Evolutionary conservation across 805 yeast genomes (phyloP), one percentile per base, ranked within the genome.

Genomic region (Hanseniaspora thailandica): DNA sequence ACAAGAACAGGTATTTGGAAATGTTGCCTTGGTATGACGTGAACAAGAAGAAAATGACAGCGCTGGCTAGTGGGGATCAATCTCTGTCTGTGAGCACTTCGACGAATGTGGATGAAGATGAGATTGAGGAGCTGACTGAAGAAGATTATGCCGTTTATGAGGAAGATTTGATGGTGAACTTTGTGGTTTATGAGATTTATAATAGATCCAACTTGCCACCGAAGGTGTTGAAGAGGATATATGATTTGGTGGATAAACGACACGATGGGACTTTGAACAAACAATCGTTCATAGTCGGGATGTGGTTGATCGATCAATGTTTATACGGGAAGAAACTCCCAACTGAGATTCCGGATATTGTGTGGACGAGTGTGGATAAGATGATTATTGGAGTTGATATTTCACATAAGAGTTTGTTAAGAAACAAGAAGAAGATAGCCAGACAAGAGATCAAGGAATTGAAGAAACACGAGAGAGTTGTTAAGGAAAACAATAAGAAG

Each of bases 301-400:
- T 86, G 84, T 93, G 98, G 98, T 68, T 89, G 4, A 89, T 93
- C 2, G 99, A 93, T 66, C 98, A 93, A 67, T 86, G 96, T 63
- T 71, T 93, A 13, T 93, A 90, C 63, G 98, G 98, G 0, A 73
- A 95, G 38, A 93, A 93, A 64, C 69, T 93, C 47, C 97, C 98
- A 0, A 74, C 77, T 55, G 67, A 67, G 36, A 77, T 93, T 5
- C 80, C 76, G 39, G 77, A 76, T 5, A 75, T 73, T 28, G 80
- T 90, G 1, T 93, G 97, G 97, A 76, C 77, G 41, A 84, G 94
- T 65, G 84, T 85, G n/a, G 69, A 67, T 46, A 47, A 53, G 23
- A 45, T 53, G 33, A 45, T 53, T 26, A 53, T 53, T 45, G 55
- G 55, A 2, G 51, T 52, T 15, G 50, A 52, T 47, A 43, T 52